Evolutionary conservation across 1,284 basidiomycete species (phyloP), one percentile per base, ranked within the genome.

Genomic region (Apiotrichum mycotoxinovorans): DNA sequence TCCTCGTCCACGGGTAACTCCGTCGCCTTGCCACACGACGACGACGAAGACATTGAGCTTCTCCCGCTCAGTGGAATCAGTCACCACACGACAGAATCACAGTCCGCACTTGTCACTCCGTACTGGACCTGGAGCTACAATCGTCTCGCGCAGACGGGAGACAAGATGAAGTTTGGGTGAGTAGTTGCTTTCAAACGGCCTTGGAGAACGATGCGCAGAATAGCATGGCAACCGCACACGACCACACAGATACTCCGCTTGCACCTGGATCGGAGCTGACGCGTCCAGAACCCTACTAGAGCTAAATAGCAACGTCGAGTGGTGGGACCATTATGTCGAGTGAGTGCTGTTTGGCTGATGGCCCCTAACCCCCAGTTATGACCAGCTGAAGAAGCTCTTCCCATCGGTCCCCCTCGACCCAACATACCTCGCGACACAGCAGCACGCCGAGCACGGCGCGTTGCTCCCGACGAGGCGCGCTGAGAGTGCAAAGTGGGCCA

Each of bases 301-400:
- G 73, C 93, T 95, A 78, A 96, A 97, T 70, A 88, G 90, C 23
- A 89, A 94, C 41, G 83, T 91, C 1, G 93, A 97, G 62, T 97
- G 94, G 93, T 88, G 88, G 83, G 88, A 92, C 67, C 85, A 93
- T 63, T 97, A 97, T 72, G 87, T 98, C 60, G 76, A 79, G 73
- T 77, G 56, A 64, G 74, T 69, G 14, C 37, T 26, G 22, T 17
- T 10, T 2, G 11, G 22, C 27, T n/a, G 30, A 44, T 38, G 14
- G 20, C 20, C 27, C 3, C 33, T 38, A 17, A 38, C 25, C 47
- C 11, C 15, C 64, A 87, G 90, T 45, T 94, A 94, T 70, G 90
- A 91, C 68, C 80, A 85, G 0, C 81, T 96, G 66, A 96, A 95
- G 79, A 91, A 91, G 71, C 84, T 74, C 23, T 78, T 76, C 67